These are phyloP conservation scores for Fusarium longipes DNA, from an alignment of 2,329 filamentous ascomycete genomes.

Conservation along the genomic window DNA sequence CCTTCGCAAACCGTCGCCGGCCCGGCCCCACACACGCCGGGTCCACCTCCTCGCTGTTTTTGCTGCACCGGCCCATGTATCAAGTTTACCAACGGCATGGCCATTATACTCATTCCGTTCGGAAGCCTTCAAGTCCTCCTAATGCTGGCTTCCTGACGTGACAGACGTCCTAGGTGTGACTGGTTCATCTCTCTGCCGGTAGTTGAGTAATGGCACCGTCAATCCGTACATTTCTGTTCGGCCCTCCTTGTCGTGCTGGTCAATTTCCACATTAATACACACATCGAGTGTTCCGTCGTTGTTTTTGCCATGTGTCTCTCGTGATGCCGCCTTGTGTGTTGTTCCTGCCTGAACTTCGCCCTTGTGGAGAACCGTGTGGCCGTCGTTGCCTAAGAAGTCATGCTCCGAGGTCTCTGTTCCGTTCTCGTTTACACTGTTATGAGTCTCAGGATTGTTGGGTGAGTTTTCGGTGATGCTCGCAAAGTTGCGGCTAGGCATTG, in stretches of 20 bases:
- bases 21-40: slow-evolving; percentile 17
- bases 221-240: slow-evolving; percentile 86
- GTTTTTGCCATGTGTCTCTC: slow-evolving; percentile 64
- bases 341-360: slow-evolving; percentile 86
- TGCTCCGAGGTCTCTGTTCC: slow-evolving; percentile 33
- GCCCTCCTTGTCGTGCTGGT: slow-evolving; percentile 83
- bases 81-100: not conserved
- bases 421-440: slow-evolving; percentile 38
- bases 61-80: slow-evolving; percentile 7
- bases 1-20: slow-evolving; percentile 27
- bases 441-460: slow-evolving; percentile 59
- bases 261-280: slow-evolving; percentile 86
- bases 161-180: slow-evolving; percentile 43
- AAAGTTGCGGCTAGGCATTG: slow-evolving; percentile 94
- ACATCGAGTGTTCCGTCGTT: slow-evolving; percentile 78
- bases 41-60: slow-evolving; percentile 6
- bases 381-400: slow-evolving; percentile 65
- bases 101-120: not conserved
- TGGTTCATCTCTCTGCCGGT: slow-evolving; percentile 45
- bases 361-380: slow-evolving; percentile 76
- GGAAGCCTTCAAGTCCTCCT: slow-evolving; percentile 15
- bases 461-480: slow-evolving; percentile 90
- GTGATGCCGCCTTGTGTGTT: slow-evolving; percentile 76
- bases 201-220: slow-evolving; percentile 78
- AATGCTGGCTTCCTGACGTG: slow-evolving; percentile 30